Evolutionary conservation across 2,329 filamentous ascomycete genomes (phyloP).

Genomic region (Davidsoniella eucalypti): DNA sequence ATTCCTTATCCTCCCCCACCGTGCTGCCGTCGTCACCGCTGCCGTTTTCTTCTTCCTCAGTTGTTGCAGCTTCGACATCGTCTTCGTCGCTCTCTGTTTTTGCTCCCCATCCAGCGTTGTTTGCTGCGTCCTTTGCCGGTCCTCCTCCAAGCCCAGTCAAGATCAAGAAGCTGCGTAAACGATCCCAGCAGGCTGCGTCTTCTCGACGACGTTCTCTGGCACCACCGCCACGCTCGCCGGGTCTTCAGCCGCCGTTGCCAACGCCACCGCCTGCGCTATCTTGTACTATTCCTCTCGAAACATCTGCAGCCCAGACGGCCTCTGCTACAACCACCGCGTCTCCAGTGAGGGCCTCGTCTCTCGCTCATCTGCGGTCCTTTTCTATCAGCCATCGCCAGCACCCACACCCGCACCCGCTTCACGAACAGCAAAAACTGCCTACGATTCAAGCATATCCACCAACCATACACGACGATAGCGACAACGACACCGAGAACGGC

Average conservation of each 20-base stretch:
- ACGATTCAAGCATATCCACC: not conserved
- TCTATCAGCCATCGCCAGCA: not conserved
- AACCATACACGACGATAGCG: not conserved
- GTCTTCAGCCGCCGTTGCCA: not conserved
- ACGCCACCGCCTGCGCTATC: not conserved
- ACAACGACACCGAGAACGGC: not conserved
- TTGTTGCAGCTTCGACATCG: not conserved
- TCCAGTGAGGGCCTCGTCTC: not conserved
- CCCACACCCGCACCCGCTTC: not conserved
- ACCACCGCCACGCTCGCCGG: not conserved
- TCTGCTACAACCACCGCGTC: not conserved
- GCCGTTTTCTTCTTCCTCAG: conserved; percentile 2
- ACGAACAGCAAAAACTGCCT: not conserved
- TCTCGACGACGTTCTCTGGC: not conserved
- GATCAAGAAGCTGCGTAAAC: no score
- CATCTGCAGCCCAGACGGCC: not conserved
- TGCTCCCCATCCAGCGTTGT: not conserved
- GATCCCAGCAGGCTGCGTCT: not conserved
- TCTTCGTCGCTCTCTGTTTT: not conserved
- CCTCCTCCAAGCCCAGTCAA: no score
- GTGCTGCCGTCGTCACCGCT: conserved; percentile 4
- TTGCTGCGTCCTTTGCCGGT: not conserved
- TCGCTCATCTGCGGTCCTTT: not conserved
- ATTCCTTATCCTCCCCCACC: conserved; percentile 4
- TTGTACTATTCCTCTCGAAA: not conserved